Conservation (phyloP, 257 asterid genomes). For the Paraleonurus japonicus region DNA sequence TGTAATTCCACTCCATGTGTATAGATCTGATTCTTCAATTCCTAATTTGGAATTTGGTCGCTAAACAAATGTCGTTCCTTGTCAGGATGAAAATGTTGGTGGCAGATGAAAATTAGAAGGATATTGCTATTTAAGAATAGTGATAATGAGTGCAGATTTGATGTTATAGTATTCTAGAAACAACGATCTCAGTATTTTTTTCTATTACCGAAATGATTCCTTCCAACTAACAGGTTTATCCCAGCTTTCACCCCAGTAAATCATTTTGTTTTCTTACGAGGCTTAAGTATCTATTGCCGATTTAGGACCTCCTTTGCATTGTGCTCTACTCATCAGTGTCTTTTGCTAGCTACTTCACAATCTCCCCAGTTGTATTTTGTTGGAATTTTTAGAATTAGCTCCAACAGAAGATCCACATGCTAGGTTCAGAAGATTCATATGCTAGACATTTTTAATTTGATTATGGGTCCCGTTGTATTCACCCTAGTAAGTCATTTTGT, state of each 20-base stretch:
- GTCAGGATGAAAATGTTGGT: background rate
- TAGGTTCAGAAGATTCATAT: background rate
- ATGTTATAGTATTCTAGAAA: background rate
- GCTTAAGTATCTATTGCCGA: background rate
- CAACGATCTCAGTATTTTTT: background rate
- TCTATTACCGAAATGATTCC: background rate
- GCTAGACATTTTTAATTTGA: background rate
- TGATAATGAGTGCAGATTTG: background rate
- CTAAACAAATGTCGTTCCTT: background rate
- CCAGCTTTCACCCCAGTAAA: background rate
- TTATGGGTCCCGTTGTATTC: background rate
- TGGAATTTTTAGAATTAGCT: background rate
- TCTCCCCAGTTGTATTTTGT: background rate
- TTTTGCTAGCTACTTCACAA: background rate
- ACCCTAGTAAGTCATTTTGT: too few species aligned
- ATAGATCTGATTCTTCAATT: background rate
- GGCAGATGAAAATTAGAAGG: background rate
- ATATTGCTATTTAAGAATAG: conserved; percentile 8
- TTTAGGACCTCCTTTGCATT: background rate
- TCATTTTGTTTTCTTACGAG: background rate
- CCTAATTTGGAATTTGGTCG: background rate
- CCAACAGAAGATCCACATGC: background rate
- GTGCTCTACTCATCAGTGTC: background rate
- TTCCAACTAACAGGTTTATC: background rate
- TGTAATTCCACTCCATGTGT: background rate